phyloP scores from a whole-genome alignment of 805 yeast genomes.

The Metschnikowia lochheadii region DNA sequence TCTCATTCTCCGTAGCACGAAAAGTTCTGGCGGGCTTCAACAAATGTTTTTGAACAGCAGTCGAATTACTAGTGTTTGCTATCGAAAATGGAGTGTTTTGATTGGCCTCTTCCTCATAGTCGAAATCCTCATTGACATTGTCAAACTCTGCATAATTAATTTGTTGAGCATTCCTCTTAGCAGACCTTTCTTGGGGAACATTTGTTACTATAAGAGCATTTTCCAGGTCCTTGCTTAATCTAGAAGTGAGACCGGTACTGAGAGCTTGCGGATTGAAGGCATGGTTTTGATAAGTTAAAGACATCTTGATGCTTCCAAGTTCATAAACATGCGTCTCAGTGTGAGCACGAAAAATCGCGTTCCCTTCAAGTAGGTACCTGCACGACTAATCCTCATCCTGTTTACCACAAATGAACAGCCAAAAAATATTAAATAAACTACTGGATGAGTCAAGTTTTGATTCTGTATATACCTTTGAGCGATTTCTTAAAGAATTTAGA shows the following conservation, averaged over 20 bases:
- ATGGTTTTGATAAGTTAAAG: constrained; percentile 14
- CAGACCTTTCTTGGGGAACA: constrained; percentile 71
- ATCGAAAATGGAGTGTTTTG: constrained; percentile 12
- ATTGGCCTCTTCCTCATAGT: constrained; percentile 26
- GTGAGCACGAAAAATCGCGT: constrained; percentile 2
- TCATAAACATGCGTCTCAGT: not conserved
- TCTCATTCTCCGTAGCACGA: constrained; percentile 4
- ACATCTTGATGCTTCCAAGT: constrained; percentile 4
- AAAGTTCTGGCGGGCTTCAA: constrained; percentile 17
- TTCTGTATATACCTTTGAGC: not conserved
- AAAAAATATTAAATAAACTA: not conserved
- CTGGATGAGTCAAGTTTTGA: constrained; percentile 1
- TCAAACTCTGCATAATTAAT: constrained; percentile 85
- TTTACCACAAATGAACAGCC: constrained; percentile 1
- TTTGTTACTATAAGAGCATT: constrained; percentile 65
- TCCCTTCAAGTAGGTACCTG: not conserved
- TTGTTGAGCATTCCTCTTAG: constrained; percentile 66
- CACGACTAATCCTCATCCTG: constrained; percentile 5
- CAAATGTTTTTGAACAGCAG: constrained; percentile 27
- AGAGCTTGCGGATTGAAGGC: constrained; percentile 68
- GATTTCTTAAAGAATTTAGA: not conserved
- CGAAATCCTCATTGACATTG: constrained; percentile 47
- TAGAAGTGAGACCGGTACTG: constrained; percentile 65
- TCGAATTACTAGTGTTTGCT: constrained; percentile 33
- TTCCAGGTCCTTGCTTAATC: constrained; percentile 63